These are phyloP conservation scores for Alternaria postmessia DNA, from an alignment of 2,329 filamentous ascomycete species.

Conservation along the genomic window DNA sequence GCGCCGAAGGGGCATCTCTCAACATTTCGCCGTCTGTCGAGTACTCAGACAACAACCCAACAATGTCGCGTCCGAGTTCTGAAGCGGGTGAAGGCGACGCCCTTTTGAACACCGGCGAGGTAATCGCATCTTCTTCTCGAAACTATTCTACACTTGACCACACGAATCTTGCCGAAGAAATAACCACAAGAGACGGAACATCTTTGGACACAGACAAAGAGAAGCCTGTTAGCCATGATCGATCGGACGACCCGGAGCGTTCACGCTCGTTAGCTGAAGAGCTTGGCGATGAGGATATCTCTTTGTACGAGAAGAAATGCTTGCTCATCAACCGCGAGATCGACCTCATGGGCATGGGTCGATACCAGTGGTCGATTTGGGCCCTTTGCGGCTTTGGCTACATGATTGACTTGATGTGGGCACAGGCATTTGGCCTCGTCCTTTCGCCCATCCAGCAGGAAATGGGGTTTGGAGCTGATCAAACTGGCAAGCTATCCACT, in stretches of 20 bases:
- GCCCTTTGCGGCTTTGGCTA: constrained; percentile 64
- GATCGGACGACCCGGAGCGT: constrained; percentile 2
- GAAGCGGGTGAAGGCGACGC: constrained; percentile 10
- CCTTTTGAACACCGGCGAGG: constrained; percentile 8
- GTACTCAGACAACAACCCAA: neutral
- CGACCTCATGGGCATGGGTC: constrained; percentile 62
- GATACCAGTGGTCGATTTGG: constrained; percentile 64
- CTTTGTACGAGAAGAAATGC: constrained; percentile 56
- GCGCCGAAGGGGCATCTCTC: constrained; percentile 4
- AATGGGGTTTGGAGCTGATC: constrained; percentile 58
- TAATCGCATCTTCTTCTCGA: constrained; percentile 14
- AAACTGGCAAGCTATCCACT: constrained; percentile 62
- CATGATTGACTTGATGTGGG: constrained; percentile 65
- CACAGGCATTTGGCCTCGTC: constrained; percentile 65
- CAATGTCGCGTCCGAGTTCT: constrained; percentile 8
- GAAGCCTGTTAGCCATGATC: neutral
- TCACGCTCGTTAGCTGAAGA: constrained; percentile 14
- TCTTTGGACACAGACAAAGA: constrained; percentile 6
- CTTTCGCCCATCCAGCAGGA: constrained; percentile 65
- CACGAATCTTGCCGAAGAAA: neutral
- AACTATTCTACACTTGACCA: constrained; percentile 15
- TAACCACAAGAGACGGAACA: neutral
- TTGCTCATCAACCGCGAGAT: constrained; percentile 59
- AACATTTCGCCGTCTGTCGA: neutral
- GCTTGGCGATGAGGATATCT: constrained; percentile 20